phyloP scores from a whole-genome alignment of 805 yeast genomes.

The Candida piceae region DNA sequence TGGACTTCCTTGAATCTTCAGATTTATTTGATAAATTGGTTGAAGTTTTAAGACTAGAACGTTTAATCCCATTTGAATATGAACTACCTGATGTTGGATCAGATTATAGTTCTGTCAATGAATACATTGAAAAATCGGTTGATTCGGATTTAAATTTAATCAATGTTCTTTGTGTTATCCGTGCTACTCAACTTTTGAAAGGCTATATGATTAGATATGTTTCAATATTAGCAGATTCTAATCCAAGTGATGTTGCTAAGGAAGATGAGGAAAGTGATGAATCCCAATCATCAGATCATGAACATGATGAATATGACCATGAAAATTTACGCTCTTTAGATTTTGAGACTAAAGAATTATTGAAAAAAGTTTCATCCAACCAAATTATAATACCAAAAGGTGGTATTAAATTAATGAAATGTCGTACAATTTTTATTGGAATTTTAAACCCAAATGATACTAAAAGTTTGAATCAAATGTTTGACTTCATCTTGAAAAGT shows the following conservation, averaged over 20 bases:
- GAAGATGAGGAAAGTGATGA: constrained; percentile 5
- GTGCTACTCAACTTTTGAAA: constrained; percentile 19
- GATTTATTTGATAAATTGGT: constrained; percentile 20
- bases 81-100: constrained; percentile 3
- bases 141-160: constrained; percentile 20
- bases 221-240: constrained; percentile 7
- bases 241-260: constrained; percentile 1
- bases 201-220: constrained; percentile 18
- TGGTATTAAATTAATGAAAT: constrained; percentile 24
- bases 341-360: constrained; percentile 5
- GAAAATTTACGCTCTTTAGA: constrained; percentile 2
- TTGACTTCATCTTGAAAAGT: constrained; percentile 20
- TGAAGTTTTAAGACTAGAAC: constrained; percentile 15
- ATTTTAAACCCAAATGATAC: constrained; percentile 22
- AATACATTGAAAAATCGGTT: constrained; percentile 21
- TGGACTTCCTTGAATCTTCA: constrained; percentile 17
- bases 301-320: constrained; percentile 4
- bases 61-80: background rate
- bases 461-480: constrained; percentile 17
- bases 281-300: background rate
- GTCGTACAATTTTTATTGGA: constrained; percentile 24
- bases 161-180: constrained; percentile 21
- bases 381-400: constrained; percentile 21
- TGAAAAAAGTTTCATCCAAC: constrained; percentile 9
- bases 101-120: constrained; percentile 18